These are phyloP conservation scores for Boehmeria nivea DNA, from an alignment of 306 rosid genomes.

Conservation along the genomic window DNA sequence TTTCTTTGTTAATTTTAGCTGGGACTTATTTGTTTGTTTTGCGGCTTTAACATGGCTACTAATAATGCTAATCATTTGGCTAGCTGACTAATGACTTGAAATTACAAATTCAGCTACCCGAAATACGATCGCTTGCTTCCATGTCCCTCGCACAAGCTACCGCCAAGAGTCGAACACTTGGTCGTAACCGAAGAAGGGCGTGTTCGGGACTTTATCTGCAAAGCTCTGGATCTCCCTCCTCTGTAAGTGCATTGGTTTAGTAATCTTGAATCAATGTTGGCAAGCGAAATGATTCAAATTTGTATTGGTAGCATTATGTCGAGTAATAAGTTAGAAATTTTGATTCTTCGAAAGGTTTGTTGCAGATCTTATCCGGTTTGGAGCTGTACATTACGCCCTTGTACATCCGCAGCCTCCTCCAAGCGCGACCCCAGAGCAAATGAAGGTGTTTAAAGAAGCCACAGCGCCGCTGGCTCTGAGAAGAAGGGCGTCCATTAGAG, in stretches of 20 bases:
- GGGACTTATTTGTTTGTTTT: background rate
- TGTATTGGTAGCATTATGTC: too few relatives aligned
- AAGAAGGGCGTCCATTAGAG: constrained; percentile 65
- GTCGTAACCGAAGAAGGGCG: constrained; percentile 71
- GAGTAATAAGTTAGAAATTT: constrained; percentile 12
- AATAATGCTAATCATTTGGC: constrained; percentile 6
- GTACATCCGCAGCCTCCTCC: constrained; percentile 88
- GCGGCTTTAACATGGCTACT: background rate
- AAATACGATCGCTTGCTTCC: constrained; percentile 84
- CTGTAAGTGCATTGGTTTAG: constrained; percentile 44
- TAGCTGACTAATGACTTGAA: constrained; percentile 22
- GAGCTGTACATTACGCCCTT: constrained; percentile 88
- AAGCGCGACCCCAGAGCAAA: constrained; percentile 69
- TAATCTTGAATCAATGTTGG: constrained; percentile 1
- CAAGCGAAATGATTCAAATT: too few relatives aligned
- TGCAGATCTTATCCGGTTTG: constrained; percentile 76
- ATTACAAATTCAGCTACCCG: constrained; percentile 47
- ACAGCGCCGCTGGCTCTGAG: constrained; percentile 63
- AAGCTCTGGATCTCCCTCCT: constrained; percentile 77
- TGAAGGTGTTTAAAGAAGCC: constrained; percentile 52
- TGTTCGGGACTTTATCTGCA: constrained; percentile 63
- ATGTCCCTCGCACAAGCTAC: constrained; percentile 51
- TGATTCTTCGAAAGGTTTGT: constrained; percentile 67
- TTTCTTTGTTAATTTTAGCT: background rate
- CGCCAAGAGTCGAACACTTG: constrained; percentile 80